A percentile compares a stretch with the other conserved stretches of the same genome.
Evolutionary conservation across 2,329 filamentous ascomycete genomes (phyloP).

Genomic region (Colletotrichum shisoi): DNA sequence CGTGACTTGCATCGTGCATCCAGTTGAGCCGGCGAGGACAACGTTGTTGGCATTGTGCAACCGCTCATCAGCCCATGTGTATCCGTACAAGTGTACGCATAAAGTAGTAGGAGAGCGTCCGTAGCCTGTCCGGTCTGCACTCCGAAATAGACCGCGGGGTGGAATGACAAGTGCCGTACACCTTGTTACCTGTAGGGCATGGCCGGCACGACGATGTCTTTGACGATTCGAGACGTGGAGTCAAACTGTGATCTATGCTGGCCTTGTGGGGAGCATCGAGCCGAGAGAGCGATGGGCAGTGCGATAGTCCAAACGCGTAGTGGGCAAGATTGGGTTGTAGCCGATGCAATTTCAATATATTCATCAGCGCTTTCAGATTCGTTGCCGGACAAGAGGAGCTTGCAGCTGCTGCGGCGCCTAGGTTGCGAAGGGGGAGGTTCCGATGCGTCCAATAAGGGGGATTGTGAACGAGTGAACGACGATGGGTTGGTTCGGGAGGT

Average conservation of each 20-base stretch:
- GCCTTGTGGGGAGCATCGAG: constrained; percentile 13
- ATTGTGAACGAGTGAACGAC: constrained; percentile 10
- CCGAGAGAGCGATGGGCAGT: constrained; percentile 28
- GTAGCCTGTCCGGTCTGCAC: not conserved
- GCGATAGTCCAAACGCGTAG: constrained; percentile 9
- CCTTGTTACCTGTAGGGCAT: not conserved
- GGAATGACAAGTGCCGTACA: not conserved
- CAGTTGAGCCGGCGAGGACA: not conserved
- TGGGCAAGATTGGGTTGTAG: constrained; percentile 29
- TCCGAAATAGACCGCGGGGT: constrained; percentile 21
- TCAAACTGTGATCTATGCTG: not conserved
- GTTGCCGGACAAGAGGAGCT: constrained; percentile 11
- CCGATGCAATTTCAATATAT: constrained; percentile 30
- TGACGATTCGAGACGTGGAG: constrained; percentile 2
- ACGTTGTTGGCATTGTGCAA: constrained; percentile 10
- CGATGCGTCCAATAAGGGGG: constrained; percentile 3
- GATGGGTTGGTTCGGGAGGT: constrained; percentile 2
- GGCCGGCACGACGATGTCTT: not conserved
- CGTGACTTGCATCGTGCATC: not conserved
- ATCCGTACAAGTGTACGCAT: not conserved
- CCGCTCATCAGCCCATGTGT: not conserved
- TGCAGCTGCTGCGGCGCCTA: not conserved
- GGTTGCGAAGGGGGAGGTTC: not conserved
- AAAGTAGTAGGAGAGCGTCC: not conserved
- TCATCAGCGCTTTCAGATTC: constrained; percentile 23